phyloP scores from a whole-genome alignment of 2,329 filamentous ascomycete species.

The Gremmenia infestans region DNA sequence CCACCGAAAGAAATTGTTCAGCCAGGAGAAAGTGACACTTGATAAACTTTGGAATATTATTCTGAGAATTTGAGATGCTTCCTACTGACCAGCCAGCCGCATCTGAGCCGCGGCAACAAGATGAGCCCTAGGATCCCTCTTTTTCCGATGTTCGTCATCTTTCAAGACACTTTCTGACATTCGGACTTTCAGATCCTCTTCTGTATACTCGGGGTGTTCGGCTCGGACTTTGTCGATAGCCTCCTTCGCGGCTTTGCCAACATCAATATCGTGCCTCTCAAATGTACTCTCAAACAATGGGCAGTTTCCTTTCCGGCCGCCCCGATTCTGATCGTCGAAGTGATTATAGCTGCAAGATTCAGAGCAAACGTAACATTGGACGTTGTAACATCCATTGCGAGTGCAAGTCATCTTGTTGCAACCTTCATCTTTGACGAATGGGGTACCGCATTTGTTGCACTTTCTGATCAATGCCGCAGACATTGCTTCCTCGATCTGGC shows the following conservation, averaged over 20 bases:
- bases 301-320: constrained; percentile 52
- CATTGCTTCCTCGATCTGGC: constrained; percentile 78
- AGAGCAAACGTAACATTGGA: constrained; percentile 69
- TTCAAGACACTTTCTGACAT: constrained; percentile 49
- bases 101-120: not conserved
- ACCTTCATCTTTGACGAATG: constrained; percentile 72
- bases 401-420: constrained; percentile 82
- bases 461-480: constrained; percentile 70
- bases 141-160: constrained; percentile 34
- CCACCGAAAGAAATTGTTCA: not conserved
- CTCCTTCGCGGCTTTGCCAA: constrained; percentile 54
- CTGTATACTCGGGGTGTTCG: constrained; percentile 57
- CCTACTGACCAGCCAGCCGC: constrained; percentile 5
- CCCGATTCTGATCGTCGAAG: constrained; percentile 52
- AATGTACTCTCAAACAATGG: constrained; percentile 61
- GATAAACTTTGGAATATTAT: not conserved
- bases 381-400: constrained; percentile 44
- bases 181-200: constrained; percentile 53
- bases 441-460: constrained; percentile 60
- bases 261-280: constrained; percentile 57
- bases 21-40: not conserved
- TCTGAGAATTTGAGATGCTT: not conserved
- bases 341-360: constrained; percentile 62
- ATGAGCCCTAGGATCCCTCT: constrained; percentile 7
- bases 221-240: constrained; percentile 50